These are phyloP conservation scores for Triticum aestivum DNA, from an alignment of 176 grass and related monocot species.

Conservation along the genomic window IWGSC_CS_RefSeq_v2.1 NC_057795.1:497895529-497896028, in stretches of 20 bases:
- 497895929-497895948: neutral
- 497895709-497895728: neutral
- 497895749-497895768: neutral
- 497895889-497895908: neutral
- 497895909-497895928: neutral
- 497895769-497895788: neutral
- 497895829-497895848: conserved; percentile 15
- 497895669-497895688: neutral
- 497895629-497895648: neutral
- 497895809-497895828: neutral
- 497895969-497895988: neutral
- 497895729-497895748: neutral
- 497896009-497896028: conserved; percentile 19
- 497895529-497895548: neutral
- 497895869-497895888: neutral
- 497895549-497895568: neutral
- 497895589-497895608: neutral
- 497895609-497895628: neutral
- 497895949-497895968: neutral
- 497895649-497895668: neutral
- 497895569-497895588: neutral
- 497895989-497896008: neutral
- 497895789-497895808: neutral
- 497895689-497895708: neutral
- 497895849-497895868: conserved; percentile 5